Evolutionary conservation across 257 asterid genomes (phyloP), one percentile per base, ranked within the genome.

Genomic region (Vinca minor): DNA sequence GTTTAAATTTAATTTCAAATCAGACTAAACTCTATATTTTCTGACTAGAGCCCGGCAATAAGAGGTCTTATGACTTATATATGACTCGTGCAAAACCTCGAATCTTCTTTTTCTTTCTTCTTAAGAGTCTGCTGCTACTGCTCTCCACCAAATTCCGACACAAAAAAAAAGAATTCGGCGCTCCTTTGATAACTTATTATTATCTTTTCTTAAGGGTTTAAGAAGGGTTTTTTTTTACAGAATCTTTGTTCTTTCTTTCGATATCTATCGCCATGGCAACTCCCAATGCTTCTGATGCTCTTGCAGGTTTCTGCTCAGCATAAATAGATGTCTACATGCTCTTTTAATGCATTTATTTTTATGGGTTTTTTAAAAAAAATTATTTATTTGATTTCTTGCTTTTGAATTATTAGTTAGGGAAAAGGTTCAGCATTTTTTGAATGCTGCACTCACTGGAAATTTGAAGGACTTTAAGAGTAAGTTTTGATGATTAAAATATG

Each of bases 241-340:
- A 17, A 32, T 31, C 26, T 7, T 32, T n/a, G 25, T 18, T 32
- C 42, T 31, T 23, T 31, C 26, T 55, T 18, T 31, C 26, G 0
- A 18, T 3, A 8, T 4, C 26, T 3, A 8, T 4, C 26, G 60
- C 26, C 62, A 56, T 56, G 62, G 62, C 25, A 56, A 56, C 84
- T 69, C 73, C 84, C 44, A 87, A 88, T 78, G 95, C 95, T 71
- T 71, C 96, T 47, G 85, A 76, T 65, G 98, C 96, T 71, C 94
- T 88, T n/a, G 96, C 95, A 78, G 96, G 98, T 88, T 44, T 18
- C 6, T 31, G 29, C 61, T 25, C 5, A 9, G 48, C 18, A 55
- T 35, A 63, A 29, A 17, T 17, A 20, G 11, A 42, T 14, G 65
- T 50, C 34, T 7, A 1, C 41, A 20, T 32, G 38, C 17, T 26